Evolutionary conservation across 352 stramenopile genomes (phyloP).

Genomic region (Blastocystis sp.): DNA sequence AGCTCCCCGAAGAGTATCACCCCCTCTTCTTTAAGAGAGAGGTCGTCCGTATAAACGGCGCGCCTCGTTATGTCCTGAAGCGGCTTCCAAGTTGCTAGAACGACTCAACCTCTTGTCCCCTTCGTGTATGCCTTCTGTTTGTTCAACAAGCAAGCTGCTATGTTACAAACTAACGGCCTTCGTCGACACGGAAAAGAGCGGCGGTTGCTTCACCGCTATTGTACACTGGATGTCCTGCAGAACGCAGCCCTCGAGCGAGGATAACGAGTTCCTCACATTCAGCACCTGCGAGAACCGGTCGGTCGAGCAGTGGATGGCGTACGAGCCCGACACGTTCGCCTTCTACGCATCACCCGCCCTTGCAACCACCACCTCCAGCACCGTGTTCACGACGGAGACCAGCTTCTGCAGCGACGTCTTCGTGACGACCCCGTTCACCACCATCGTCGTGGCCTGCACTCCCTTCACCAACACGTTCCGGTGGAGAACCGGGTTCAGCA

Average conservation of each 20-base stretch:
- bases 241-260: constrained; percentile 27
- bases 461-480: constrained; percentile 31
- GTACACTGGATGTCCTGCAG: constrained; percentile 34
- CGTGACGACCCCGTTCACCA: constrained; percentile 23
- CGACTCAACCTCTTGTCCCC: too few relatives aligned
- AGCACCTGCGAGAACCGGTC: constrained; percentile 41
- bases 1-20: constrained; percentile 11
- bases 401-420: constrained; percentile 38
- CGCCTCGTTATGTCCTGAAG: not conserved
- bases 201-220: not conserved
- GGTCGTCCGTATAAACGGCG: not conserved
- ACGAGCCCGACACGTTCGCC: not conserved
- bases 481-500: constrained; percentile 5
- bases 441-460: not conserved
- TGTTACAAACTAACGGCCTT: constrained; percentile 29
- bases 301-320: constrained; percentile 4
- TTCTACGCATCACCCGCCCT: constrained; percentile 25
- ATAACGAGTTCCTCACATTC: constrained; percentile 59
- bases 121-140: too few relatives aligned
- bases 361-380: not conserved
- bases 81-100: too few relatives aligned
- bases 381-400: constrained; percentile 18
- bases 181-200: not conserved
- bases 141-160: not conserved
- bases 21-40: constrained; percentile 37